Evolutionary conservation across 805 yeast species (phyloP).

Genomic region (Yarrowia yakushimensis): DNA sequence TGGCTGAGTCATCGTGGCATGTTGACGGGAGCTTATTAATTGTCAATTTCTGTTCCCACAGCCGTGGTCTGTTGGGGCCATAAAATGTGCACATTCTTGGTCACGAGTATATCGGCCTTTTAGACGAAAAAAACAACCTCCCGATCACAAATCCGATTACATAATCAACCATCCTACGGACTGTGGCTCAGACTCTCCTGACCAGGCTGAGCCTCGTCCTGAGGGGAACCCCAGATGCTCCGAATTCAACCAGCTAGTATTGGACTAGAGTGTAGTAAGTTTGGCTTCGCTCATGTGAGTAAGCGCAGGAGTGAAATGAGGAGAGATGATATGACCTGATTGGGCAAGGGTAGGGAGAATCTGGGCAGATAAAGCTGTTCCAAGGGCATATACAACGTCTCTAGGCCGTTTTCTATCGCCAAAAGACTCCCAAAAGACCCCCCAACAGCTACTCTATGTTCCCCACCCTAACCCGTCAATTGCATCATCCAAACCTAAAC

Average conservation of each 20-base stretch:
- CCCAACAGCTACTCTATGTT: neutral
- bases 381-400: neutral
- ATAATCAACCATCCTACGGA: too few species aligned
- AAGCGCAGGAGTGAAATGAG: conserved; percentile 6
- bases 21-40: too few species aligned
- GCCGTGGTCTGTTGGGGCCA: too few species aligned
- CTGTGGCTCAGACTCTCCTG: too few species aligned
- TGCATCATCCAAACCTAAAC: conserved; percentile 20
- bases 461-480: conserved; percentile 14
- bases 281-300: conserved; percentile 24
- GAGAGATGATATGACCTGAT: too few species aligned
- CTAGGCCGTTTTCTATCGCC: neutral
- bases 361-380: neutral
- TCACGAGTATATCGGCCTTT: too few species aligned
- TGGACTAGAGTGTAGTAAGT: conserved; percentile 6
- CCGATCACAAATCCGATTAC: too few species aligned
- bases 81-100: too few species aligned
- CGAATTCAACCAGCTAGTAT: conserved; percentile 2
- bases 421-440: neutral
- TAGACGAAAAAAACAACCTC: too few species aligned
- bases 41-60: too few species aligned
- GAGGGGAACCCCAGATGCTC: conserved; percentile 1
- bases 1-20: neutral
- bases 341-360: neutral
- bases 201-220: too few species aligned